phyloP scores from a whole-genome alignment of 768 basidiomycete genomes.

The Tylopilus intermedius region DNA sequence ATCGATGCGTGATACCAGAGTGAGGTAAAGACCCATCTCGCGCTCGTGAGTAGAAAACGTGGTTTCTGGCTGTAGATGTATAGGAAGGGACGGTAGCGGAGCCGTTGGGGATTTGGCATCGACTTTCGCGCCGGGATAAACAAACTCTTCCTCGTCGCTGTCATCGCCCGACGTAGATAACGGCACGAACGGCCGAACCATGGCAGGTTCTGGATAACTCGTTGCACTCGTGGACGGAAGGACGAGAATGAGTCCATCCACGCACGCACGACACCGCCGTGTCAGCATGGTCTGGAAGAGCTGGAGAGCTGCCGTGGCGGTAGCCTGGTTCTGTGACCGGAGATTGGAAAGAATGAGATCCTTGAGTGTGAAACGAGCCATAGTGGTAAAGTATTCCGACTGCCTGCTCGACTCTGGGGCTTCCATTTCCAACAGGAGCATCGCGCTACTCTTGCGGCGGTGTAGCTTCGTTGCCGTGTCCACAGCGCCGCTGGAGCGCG shows the following conservation, averaged over 20 bases:
- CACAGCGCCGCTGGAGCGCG: constrained; percentile 23
- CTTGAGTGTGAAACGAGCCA: constrained; percentile 86
- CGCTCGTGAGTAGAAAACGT: constrained; percentile 79
- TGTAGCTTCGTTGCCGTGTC: constrained; percentile 46
- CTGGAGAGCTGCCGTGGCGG: constrained; percentile 74
- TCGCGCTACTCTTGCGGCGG: constrained; percentile 80
- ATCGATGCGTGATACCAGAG: constrained; percentile 73
- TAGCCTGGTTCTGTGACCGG: constrained; percentile 56
- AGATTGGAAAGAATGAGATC: constrained; percentile 83
- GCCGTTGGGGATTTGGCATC: constrained; percentile 14
- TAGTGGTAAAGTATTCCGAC: constrained; percentile 80
- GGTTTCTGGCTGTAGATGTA: constrained; percentile 61
- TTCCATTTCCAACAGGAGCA: constrained; percentile 85
- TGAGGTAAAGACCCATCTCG: constrained; percentile 76
- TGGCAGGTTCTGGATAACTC: constrained; percentile 59
- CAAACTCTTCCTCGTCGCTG: constrained; percentile 49
- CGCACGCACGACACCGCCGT: constrained; percentile 59
- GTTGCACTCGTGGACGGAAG: constrained; percentile 70
- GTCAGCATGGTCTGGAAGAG: constrained; percentile 72
- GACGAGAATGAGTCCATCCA: constrained; percentile 66
- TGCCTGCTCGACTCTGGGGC: constrained; percentile 65
- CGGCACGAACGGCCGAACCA: constrained; percentile 27
- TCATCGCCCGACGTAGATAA: constrained; percentile 32
- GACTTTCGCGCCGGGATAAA: constrained; percentile 35
- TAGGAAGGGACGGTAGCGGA: constrained; percentile 24